Base-by-base conservation (phyloP, 768 basidiomycete genomes). In the Epithele typhae region DNA sequence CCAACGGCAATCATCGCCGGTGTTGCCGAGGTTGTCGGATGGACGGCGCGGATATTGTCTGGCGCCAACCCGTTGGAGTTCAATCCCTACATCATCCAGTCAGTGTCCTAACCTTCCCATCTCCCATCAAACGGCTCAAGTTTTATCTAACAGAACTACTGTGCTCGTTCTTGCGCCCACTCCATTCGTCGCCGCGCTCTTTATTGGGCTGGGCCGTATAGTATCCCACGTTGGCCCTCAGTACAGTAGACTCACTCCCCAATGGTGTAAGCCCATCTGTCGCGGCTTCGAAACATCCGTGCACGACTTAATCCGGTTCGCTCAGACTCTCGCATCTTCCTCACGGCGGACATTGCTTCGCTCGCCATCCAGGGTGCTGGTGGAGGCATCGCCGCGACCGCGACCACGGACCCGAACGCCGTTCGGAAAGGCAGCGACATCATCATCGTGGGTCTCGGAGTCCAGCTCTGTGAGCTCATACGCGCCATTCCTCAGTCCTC, bases 181-280 rank as follows among this genome's bases (percentile, higher is more conserved):
- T 0, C 77, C 77, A 1, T 63, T 82, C 11, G 58, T 81, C 4
- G 81, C 79, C 0, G 79, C 62, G 12, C 77, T 72, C 52, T 83
- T 81, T 52, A 62, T 79, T 33, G 71, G 79, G 35, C 68, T 80
- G 19, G 75, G 73, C 2, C 58, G 59, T 14, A 68, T 81, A 33
- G 76, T 81, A 21, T 39, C 51, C 2, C 56, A 52, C 0, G 55
- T 80, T 1, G 81, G 81, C 0, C 51, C 66, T 2, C 53, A 59
- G 14, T 83, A 78, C 55, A 79, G 77, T 54, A 68, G 78, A 1
- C 58, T 82, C 22, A 51, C 44, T 11, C 61, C 68, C 1, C 58
- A 40, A 34, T 25, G 43, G 39, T 67, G 68, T 62, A 40, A 32
- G 61, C 51, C 5, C 43, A n/a, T 48, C 35, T 54, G 18, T 38